phyloP scores from a whole-genome alignment of 345 rosid genomes.

The Murraya koenigii region DNA sequence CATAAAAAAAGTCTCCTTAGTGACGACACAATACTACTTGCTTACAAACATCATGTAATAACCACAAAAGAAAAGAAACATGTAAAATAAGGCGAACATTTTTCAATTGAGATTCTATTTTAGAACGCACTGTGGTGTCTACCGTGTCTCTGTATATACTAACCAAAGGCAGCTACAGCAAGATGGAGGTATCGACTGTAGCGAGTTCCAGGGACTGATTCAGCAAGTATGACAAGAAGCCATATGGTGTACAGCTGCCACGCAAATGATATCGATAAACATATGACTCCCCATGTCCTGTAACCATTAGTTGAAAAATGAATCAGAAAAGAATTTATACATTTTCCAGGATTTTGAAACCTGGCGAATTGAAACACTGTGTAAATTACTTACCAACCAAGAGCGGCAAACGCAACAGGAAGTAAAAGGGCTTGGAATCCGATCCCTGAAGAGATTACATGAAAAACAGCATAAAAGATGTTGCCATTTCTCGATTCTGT shows the following conservation, averaged over 20 bases:
- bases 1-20: not conserved
- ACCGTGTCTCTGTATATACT: not conserved
- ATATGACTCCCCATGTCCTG: constrained; percentile 51
- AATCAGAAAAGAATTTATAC: no score
- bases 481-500: constrained; percentile 50
- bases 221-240: constrained; percentile 50
- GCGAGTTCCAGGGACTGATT: constrained; percentile 32
- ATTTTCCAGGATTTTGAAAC: not conserved
- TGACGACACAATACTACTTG: no score
- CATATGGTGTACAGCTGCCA: constrained; percentile 53
- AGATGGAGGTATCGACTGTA: constrained; percentile 55
- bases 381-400: constrained; percentile 39
- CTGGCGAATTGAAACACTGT: no score
- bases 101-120: not conserved
- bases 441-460: constrained; percentile 40
- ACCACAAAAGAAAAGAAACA: not conserved
- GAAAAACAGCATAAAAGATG: constrained; percentile 16
- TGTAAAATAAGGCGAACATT: no score
- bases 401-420: constrained; percentile 39
- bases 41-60: not conserved
- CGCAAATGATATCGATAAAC: constrained; percentile 24
- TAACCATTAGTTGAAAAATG: not conserved
- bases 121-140: not conserved
- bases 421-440: constrained; percentile 45
- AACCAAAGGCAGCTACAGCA: constrained; percentile 47